Evolutionary conservation across 2,329 filamentous ascomycete genomes (phyloP).

Genomic region (Venturiaceae sp.): DNA sequence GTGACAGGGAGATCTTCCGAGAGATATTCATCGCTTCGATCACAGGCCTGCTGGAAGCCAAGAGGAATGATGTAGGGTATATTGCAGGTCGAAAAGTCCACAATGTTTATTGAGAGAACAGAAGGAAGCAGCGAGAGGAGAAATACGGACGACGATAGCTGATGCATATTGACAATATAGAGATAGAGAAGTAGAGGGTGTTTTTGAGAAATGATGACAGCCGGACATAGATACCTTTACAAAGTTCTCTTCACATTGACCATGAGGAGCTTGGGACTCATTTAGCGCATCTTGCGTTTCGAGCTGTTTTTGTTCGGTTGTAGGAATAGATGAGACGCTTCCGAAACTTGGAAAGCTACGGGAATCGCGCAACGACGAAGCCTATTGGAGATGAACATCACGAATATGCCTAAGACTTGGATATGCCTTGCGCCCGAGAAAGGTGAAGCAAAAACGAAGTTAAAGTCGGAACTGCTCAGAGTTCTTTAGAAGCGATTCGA

Average conservation of each 20-base stretch:
- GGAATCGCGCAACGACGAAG: background rate
- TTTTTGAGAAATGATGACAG: background rate
- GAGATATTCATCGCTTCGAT: constrained; percentile 3
- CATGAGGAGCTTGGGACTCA: background rate
- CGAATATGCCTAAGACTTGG: too few relatives aligned
- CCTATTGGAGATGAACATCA: background rate
- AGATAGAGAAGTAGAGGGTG: background rate
- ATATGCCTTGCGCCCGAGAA: too few relatives aligned
- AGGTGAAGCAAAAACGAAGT: too few relatives aligned
- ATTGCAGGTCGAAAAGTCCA: constrained; percentile 3
- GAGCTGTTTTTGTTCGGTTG: background rate
- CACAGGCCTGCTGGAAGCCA: background rate
- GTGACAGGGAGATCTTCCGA: background rate
- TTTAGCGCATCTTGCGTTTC: background rate
- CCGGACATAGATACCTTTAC: background rate
- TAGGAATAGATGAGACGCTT: background rate
- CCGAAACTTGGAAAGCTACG: background rate
- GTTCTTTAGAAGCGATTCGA: too few relatives aligned
- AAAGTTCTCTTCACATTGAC: background rate
- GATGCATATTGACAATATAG: background rate
- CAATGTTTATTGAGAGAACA: background rate
- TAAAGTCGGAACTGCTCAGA: too few relatives aligned
- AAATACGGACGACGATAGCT: background rate
- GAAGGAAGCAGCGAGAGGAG: background rate
- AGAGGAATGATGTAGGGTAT: constrained; percentile 1